Evolutionary conservation across 1,284 basidiomycete species (phyloP), one percentile per base, ranked within the genome.

Genomic region (Psilocybe mexicana): DNA sequence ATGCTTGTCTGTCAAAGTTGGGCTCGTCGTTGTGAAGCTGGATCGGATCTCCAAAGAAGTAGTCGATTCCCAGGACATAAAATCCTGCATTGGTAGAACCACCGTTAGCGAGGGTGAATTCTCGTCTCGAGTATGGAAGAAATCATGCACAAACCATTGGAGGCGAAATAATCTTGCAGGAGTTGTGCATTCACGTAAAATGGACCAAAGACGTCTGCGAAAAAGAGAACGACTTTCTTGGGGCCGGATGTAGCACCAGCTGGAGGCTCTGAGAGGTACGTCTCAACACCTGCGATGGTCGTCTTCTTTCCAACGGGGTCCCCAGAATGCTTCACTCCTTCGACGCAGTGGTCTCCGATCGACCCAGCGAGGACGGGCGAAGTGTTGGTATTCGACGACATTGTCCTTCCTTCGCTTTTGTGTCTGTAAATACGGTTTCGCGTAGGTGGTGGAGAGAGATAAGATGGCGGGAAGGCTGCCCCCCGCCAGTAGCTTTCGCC

Each of bases 31-130:
- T 69, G 12, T 75, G 69, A n/a, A 75, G 66, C 18, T 71, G 54
- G 1, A 83, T 58, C 6, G 76, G 70, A 58, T 85, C 81, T 5
- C 84, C 84, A 59, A 83, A 76, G 67, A 85, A 82, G 65, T 83
- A 85, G 60, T 85, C 84, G 38, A 79, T 67, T 1, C 81, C 83
- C 7, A 83, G 68, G 1, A 85, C 82, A 46, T 72, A 70, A 66
- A 77, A 84, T 0, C 84, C 83, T 85, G 28, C 46, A 24, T 28
- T 3, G 53, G 43, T 6, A 43, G n/a, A 18, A 18, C 18, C 33
- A 23, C 23, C 11, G 53, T n/a, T 24, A 66, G 71, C 10, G 49
- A 18, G 10, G 14, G 35, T n/a, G 54, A 82, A 79, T 25, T 18
- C 18, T 18, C 38, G 10, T 11, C 2, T 45, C 26, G n/a, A 42